These are phyloP conservation scores for Dendrocalamus sinicus DNA, from an alignment of 176 grass and related monocot genomes.

Conservation along the genomic window DNA sequence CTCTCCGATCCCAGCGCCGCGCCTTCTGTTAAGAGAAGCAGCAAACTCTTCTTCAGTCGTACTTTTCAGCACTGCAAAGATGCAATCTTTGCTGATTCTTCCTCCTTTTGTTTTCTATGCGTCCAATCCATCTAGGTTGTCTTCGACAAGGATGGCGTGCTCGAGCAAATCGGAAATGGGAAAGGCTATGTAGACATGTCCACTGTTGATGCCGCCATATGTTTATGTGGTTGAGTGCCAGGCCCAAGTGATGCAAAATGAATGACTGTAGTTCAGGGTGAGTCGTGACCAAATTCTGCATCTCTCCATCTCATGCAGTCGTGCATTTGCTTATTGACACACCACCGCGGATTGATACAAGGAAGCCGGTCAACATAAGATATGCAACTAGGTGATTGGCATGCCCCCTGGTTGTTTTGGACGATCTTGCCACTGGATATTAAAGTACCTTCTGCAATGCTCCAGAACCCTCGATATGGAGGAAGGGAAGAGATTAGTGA, in stretches of 20 bases:
- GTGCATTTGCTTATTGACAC: background rate
- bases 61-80: background rate
- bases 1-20: conserved; percentile 90
- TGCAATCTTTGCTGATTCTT: background rate
- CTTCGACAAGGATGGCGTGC: conserved; percentile 92
- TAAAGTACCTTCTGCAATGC: background rate
- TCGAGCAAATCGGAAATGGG: conserved; percentile 76
- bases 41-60: background rate
- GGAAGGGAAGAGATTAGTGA: background rate
- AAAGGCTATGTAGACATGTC: conserved; percentile 98
- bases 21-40: conserved; percentile 64
- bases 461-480: background rate
- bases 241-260: background rate
- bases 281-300: background rate
- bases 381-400: background rate
- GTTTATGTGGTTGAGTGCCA: background rate
- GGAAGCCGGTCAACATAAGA: background rate
- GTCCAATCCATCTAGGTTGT: conserved; percentile 59
- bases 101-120: background rate
- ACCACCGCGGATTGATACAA: background rate
- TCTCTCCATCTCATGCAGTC: background rate
- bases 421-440: background rate
- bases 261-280: background rate
- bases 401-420: background rate
- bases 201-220: conserved; percentile 66